Conservation (phyloP, 2,329 filamentous ascomycete species). For the Zasmidium cellare region DNA sequence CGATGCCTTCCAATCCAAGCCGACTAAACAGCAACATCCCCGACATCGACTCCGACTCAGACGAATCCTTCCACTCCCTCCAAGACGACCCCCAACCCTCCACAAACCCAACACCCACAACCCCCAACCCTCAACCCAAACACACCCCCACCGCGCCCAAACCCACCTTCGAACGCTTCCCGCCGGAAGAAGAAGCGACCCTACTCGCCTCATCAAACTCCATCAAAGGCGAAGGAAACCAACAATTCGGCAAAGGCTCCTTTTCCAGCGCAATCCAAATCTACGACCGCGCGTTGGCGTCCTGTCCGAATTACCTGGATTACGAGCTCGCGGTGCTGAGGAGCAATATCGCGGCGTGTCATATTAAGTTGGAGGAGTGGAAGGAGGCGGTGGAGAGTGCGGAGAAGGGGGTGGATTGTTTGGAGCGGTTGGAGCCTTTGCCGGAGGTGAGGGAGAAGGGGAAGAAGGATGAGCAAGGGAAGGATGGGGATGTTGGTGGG, state of each 20-base stretch:
- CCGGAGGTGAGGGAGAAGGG: constrained; percentile 28
- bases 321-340: constrained; percentile 85
- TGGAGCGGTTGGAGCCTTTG: constrained; percentile 62
- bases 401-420: constrained; percentile 67
- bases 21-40: constrained; percentile 13
- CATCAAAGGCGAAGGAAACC: constrained; percentile 75
- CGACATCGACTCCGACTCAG: constrained; percentile 26
- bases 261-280: constrained; percentile 77
- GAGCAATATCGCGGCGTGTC: constrained; percentile 86
- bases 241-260: constrained; percentile 69
- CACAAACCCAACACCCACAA: constrained; percentile 14
- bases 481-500: constrained; percentile 35
- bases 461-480: constrained; percentile 26
- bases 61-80: constrained; percentile 36
- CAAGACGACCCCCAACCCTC: constrained; percentile 22
- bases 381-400: constrained; percentile 76
- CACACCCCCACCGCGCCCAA: constrained; percentile 5
- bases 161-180: constrained; percentile 33
- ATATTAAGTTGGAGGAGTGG: constrained; percentile 83
- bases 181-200: constrained; percentile 48
- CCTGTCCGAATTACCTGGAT: constrained; percentile 80
- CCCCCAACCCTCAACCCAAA: constrained; percentile 5
- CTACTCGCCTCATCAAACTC: constrained; percentile 71
- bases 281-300: constrained; percentile 77
- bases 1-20: constrained; percentile 6